These are phyloP conservation scores for Rhizodiscina lignyota DNA, from an alignment of 495 filamentous ascomycete genomes.

Conservation along the genomic window DNA sequence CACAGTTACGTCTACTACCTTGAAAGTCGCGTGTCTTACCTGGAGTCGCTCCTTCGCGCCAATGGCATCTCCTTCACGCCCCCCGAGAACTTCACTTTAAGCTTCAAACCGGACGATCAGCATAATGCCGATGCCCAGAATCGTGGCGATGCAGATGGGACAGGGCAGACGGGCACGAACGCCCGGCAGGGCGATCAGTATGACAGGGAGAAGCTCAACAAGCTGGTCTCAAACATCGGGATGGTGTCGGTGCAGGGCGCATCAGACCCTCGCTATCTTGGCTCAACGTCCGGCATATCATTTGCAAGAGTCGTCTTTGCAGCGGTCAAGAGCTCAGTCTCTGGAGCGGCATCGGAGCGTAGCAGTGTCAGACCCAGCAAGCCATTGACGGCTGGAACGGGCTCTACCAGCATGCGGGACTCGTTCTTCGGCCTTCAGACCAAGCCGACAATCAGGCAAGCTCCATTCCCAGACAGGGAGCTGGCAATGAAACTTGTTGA, in stretches of 20 bases:
- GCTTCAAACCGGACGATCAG: conserved; percentile 6
- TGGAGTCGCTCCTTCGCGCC: conserved; percentile 59
- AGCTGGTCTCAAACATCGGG: conserved; percentile 60
- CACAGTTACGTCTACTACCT: conserved; percentile 84
- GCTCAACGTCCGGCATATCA: conserved; percentile 79
- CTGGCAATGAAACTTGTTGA: conserved; percentile 55
- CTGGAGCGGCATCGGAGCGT: conserved; percentile 37
- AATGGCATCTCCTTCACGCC: conserved; percentile 57
- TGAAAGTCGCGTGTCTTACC: conserved; percentile 66
- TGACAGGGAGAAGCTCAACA: conserved; percentile 47
- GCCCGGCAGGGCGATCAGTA: conserved; percentile 22
- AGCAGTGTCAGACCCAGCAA: conserved; percentile 21
- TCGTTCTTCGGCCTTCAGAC: conserved; percentile 91
- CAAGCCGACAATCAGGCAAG: conserved; percentile 69
- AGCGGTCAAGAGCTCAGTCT: conserved; percentile 73
- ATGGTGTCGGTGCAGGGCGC: conserved; percentile 62
- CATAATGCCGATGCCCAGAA: background rate
- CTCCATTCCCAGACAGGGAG: conserved; percentile 63
- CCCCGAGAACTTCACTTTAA: conserved; percentile 58
- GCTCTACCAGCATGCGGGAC: conserved; percentile 69
- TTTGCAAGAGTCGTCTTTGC: conserved; percentile 92
- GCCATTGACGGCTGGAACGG: conserved; percentile 13
- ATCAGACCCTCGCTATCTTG: conserved; percentile 64
- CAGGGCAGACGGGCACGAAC: background rate
- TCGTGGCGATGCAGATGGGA: background rate